phyloP scores from a whole-genome alignment of 2,329 filamentous ascomycete species.

The Neofusicoccum umdonicola region DNA sequence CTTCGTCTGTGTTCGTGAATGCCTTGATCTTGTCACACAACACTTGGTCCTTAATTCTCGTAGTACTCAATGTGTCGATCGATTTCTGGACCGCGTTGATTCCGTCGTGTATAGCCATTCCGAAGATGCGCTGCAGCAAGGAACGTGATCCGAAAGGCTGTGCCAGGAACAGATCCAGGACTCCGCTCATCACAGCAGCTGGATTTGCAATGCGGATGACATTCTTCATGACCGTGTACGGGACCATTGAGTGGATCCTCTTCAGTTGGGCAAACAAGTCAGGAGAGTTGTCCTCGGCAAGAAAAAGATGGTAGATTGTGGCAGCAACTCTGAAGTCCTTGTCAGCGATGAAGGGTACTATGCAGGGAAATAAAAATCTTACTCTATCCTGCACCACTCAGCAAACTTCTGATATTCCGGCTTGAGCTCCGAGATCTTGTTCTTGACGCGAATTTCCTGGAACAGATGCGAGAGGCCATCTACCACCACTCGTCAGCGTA shows the following conservation, averaged over 20 bases:
- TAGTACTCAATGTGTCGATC: constrained; percentile 68
- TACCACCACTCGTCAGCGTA: constrained; percentile 42
- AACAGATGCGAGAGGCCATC: constrained; percentile 92
- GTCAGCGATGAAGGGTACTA: neutral
- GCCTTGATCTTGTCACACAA: constrained; percentile 77
- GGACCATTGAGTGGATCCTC: constrained; percentile 89
- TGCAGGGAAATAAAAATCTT: constrained; percentile 21
- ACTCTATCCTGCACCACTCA: constrained; percentile 94
- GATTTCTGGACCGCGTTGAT: constrained; percentile 82
- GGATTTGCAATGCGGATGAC: constrained; percentile 96
- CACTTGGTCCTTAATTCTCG: constrained; percentile 76
- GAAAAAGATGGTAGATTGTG: constrained; percentile 93
- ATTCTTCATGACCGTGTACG: constrained; percentile 91
- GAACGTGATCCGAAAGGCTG: constrained; percentile 91
- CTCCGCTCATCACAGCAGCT: constrained; percentile 92
- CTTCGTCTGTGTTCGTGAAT: constrained; percentile 74
- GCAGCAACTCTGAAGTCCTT: constrained; percentile 65
- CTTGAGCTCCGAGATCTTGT: constrained; percentile 81
- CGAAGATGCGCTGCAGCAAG: constrained; percentile 90
- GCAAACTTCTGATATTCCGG: constrained; percentile 98
- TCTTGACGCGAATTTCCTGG: constrained; percentile 86
- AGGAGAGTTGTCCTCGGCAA: constrained; percentile 96
- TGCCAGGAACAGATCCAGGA: constrained; percentile 91
- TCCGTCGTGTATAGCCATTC: constrained; percentile 84
- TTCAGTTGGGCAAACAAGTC: constrained; percentile 93